Evolutionary conservation across 805 yeast species (phyloP), one percentile per base, ranked within the genome.

Genomic region (Yamadazyma laniorum): DNA sequence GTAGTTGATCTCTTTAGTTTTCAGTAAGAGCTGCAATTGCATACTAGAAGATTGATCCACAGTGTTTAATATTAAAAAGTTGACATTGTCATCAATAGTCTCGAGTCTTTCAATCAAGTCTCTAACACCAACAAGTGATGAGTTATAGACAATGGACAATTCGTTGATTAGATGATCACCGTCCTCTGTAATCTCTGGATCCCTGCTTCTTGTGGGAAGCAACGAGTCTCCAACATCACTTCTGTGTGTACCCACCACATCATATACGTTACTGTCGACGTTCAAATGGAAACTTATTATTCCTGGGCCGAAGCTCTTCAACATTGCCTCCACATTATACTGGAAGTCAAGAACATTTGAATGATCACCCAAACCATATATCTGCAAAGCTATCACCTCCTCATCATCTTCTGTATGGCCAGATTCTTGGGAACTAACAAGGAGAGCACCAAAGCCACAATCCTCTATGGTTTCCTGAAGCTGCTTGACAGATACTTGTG

Each of bases 1-100:
- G 51, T 73, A 77, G 35, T 67, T 62, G 31, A 86, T 80, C 45
- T 91, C 97, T 48, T 80, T 78, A 6, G 75, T 69, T 48, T 85
- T 79, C 1, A 86, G 70, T 19, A 93, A 65, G 1, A 85, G 58
- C 27, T 75, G 79, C 28, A 91, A 55, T 58, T 93, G 98, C 3
- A 84, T 69, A 3, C 78, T 59, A 16, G 67, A 54, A 8, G 70
- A 55, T 46, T 77, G 78, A 55, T 83, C 86, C 4, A 81, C 54
- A 9, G 73, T 64, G 45, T 67, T 67, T 39, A 60, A 44, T 13
- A 75, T 35, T 52, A 61, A 22, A 7, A 84, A 87, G 26, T 72
- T 74, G 41, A 80, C 72, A 1, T 82, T 82, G 8, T 67, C 55
- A 25, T 70, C 72, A 29, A 89, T 65, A 3, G 65, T 58, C 32